These are phyloP conservation scores for Boechera stricta DNA, from an alignment of 345 rosid genomes.

Conservation along the genomic window DNA sequence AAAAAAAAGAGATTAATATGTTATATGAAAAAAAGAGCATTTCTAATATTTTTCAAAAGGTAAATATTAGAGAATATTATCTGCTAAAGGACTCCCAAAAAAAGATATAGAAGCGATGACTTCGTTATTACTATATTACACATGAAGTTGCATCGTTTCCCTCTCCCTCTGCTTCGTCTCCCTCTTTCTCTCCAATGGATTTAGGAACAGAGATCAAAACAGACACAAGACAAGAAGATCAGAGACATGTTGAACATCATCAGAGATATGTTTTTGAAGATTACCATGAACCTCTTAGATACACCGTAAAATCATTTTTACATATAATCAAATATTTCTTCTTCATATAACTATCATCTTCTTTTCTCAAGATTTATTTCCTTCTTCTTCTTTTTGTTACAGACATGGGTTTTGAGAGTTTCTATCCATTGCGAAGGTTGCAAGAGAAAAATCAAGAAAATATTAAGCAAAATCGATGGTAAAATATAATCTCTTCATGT, in stretches of 20 bases:
- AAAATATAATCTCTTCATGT: conserved; percentile 10
- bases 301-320: conserved; percentile 55
- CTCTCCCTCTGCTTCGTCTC: conserved; percentile 18
- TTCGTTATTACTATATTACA: conserved; percentile 24
- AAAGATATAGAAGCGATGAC: conserved; percentile 27
- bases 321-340: neutral
- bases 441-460: conserved; percentile 77
- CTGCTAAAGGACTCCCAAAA: neutral
- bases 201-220: conserved; percentile 44
- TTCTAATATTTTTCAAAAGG: neutral
- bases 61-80: conserved; percentile 37
- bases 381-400: conserved; percentile 3
- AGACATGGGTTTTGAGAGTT: conserved; percentile 77
- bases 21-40: neutral
- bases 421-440: conserved; percentile 92
- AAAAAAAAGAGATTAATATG: no score
- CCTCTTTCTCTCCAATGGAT: conserved; percentile 33
- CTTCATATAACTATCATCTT: neutral
- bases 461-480: conserved; percentile 77
- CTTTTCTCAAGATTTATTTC: neutral
- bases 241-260: conserved; percentile 26
- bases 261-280: conserved; percentile 43
- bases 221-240: conserved; percentile 53
- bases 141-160: conserved; percentile 33
- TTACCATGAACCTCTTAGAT: conserved; percentile 57